Percentiles rank a stretch among this genome's conserved stretches.
phyloP scores from a whole-genome alignment of 257 asterid genomes.

The Petunia secreta region DNA sequence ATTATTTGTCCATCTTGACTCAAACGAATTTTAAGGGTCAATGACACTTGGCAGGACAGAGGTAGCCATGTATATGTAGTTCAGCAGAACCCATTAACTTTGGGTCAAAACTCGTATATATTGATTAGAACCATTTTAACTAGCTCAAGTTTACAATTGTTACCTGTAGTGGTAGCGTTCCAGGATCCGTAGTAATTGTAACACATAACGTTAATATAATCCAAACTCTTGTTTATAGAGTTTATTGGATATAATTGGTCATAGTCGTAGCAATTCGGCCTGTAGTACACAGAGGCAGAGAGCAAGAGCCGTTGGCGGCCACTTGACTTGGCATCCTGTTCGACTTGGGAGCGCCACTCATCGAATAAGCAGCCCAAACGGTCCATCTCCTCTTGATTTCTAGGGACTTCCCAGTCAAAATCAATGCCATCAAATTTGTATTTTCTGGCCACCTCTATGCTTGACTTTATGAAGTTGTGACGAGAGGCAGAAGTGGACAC shows the following conservation, averaged over 20 bases:
- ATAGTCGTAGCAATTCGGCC: constrained; percentile 44
- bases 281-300: constrained; percentile 73
- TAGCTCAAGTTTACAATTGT: no score
- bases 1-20: no score
- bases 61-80: no score
- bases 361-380: constrained; percentile 43
- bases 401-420: constrained; percentile 77
- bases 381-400: constrained; percentile 51
- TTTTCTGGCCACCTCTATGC: constrained; percentile 59
- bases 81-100: no score
- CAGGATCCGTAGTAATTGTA: constrained; percentile 73
- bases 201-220: constrained; percentile 70
- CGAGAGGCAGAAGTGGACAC: constrained; percentile 36
- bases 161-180: constrained; percentile 57
- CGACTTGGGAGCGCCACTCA: constrained; percentile 67
- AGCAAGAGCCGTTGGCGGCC: constrained; percentile 57
- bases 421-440: constrained; percentile 74
- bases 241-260: constrained; percentile 49
- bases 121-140: no score
- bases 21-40: no score
- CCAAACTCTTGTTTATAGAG: constrained; percentile 54
- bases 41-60: no score
- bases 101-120: no score
- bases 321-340: constrained; percentile 40
- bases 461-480: constrained; percentile 52